Evolutionary conservation across 495 filamentous ascomycete species (phyloP), one percentile per base, ranked within the genome.

Genomic region (Penicillium simplicissimum): DNA sequence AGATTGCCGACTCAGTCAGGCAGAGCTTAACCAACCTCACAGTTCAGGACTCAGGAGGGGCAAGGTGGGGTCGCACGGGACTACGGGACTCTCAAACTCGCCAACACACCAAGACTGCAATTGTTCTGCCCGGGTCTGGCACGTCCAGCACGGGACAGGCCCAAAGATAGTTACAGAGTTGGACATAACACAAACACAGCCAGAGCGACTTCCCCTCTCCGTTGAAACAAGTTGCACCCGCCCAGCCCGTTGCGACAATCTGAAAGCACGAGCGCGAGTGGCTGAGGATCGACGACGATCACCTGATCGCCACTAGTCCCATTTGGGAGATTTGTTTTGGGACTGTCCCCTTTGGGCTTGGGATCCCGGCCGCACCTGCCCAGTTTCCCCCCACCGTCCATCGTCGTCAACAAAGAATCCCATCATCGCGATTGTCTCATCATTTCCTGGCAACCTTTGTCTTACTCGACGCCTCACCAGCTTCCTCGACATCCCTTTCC

Each of bases 271-370:
- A 11, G 13, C 31, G 17, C 13, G 25, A 4, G 51, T 61, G 60
- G 61, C 58, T 58, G 55, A 59, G 54, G 63, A 67, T 69, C 64
- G 58, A 42, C 57, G 25, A 38, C 57, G 53, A 65, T 72, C 72
- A 75, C 70, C 68, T 74, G 69, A 73, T 67, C 15, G 56, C 25
- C 51, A 57, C 76, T 62, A 71, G 68, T 57, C 76, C 71, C 25
- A 43, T 74, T 76, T 52, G 66, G 74, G 77, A 80, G 74, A 78
- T 79, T 80, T 80, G 77, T 80, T 80, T 75, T 72, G 65, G 62
- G 59, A 59, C 57, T 25, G 59, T 62, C 63, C 58, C 21, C 17
- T 43, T 42, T 55, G 67, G 55, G 62, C 61, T 61, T 65, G 68
- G 62, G 63, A 71, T 62, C 67, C 60, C 62, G 67, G 54, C 65